Evolutionary conservation across 2,329 filamentous ascomycete genomes (phyloP), one percentile per base, ranked within the genome.

Genomic region (Penicillium olsonii): DNA sequence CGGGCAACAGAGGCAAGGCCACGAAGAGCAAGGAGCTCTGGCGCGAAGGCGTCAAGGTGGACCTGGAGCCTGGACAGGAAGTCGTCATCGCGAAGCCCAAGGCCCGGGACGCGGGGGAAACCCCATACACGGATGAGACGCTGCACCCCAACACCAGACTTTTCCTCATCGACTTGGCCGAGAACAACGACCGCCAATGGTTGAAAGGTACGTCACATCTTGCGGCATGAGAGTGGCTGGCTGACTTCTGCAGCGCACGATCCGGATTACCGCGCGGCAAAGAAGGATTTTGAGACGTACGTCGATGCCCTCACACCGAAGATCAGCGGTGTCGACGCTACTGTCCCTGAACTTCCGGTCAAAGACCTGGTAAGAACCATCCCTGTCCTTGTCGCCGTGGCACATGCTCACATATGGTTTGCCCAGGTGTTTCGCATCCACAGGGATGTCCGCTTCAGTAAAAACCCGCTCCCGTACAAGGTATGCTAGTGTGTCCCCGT

Each of bases 401-500:
- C 22, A 40, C 9, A 18, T 29, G 53, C 52, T 59, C 48, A 59
- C 44, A 45, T 35, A 15, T 27, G 5, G 33, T 35, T 37, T 35
- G 22, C 31, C 24, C 55, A 84, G 81, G 77, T 90, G 40, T 95
- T 92, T 68, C 85, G 91, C 53, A 94, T 96, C 51, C 90, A 95
- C 70, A 80, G 91, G 60, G 91, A 96, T 62, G 81, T 94, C 37
- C 84, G 91, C 47, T 96, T 95, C 72, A 88, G 81, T 63, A 87
- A 89, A 59, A 86, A 95, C 63, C 87, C 83, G 17, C 94, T 90
- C 2, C 91, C 92, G 0, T 96, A 95, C 76, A 95, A 95, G 80
- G 88, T 88, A 73, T 62, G 76, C 48, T 46, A 42, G 27, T 26
- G 35, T 37, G 41, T 39, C 33, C 18, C n/a, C 31, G n/a, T 11